A percentile compares a stretch with the other conserved stretches of the same genome.
Conservation (phyloP, 257 asterid species). For the Salvia rosmarinus region DNA sequence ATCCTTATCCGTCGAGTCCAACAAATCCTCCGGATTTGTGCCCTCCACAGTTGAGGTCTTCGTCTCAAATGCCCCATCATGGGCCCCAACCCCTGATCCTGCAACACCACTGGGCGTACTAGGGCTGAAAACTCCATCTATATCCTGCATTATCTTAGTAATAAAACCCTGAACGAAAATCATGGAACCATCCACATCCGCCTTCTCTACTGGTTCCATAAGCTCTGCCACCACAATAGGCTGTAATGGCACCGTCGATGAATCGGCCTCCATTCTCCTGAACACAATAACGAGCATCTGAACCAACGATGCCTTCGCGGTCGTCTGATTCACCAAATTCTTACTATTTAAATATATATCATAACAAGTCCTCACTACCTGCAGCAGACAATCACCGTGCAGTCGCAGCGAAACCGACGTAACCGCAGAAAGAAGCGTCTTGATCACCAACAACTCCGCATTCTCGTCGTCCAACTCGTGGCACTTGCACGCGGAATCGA, state of each 20-base stretch:
- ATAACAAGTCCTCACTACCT: conserved; percentile 88
- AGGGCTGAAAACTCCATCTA: conserved; percentile 90
- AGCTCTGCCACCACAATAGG: conserved; percentile 97
- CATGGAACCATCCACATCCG: conserved; percentile 81
- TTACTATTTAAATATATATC: conserved; percentile 84
- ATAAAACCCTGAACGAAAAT: conserved; percentile 95
- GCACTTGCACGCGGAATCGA: conserved; percentile 85
- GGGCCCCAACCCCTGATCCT: conserved; percentile 55
- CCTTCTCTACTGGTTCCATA: conserved; percentile 86
- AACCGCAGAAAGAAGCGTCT: conserved; percentile 82
- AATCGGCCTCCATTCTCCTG: conserved; percentile 99
- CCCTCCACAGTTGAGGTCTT: conserved; percentile 92
- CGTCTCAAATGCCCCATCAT: conserved; percentile 98
- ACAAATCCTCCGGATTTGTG: conserved; percentile 93
- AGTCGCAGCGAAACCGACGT: conserved; percentile 77
- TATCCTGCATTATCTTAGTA: conserved; percentile 82
- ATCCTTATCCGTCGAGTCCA: conserved; percentile 98
- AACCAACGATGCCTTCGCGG: conserved; percentile 93
- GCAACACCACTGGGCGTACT: conserved; percentile 56
- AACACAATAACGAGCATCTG: conserved; percentile 97
- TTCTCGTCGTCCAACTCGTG: conserved; percentile 85
- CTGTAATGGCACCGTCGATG: conserved; percentile 87
- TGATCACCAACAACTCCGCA: conserved; percentile 77
- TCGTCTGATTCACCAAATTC: conserved; percentile 90
- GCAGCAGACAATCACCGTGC: conserved; percentile 91